These are phyloP conservation scores for Aspergillus sp. DNA, from an alignment of 2,329 filamentous ascomycete species.

Conservation along the genomic window DNA sequence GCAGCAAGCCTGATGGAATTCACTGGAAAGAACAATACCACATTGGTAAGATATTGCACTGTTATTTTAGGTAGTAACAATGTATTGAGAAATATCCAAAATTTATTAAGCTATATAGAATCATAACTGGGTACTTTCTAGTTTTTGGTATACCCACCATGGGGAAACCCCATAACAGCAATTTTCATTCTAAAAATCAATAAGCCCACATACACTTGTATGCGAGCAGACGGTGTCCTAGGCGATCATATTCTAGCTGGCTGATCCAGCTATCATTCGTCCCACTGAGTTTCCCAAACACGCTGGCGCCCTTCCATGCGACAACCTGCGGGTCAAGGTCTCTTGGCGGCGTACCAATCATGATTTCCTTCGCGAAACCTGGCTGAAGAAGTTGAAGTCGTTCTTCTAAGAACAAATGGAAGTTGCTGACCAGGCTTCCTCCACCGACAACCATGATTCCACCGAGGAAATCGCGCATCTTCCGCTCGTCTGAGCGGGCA, in stretches of 20 bases:
- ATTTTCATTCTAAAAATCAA: slow-evolving; percentile 29
- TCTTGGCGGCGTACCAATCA: slow-evolving; percentile 70
- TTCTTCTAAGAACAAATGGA: slow-evolving; percentile 81
- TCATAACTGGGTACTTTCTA: slow-evolving; percentile 10
- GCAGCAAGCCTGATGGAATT: too few species aligned
- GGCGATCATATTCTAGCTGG: slow-evolving; percentile 79
- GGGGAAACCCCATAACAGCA: slow-evolving; percentile 5
- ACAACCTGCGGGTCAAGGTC: slow-evolving; percentile 98
- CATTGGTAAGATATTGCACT: not conserved
- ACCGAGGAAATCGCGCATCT: slow-evolving; percentile 83
- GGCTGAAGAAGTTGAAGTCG: slow-evolving; percentile 67
- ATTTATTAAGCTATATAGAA: slow-evolving; percentile 11
- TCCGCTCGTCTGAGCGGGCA: slow-evolving; percentile 85
- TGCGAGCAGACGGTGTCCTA: slow-evolving; percentile 78
- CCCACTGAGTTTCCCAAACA: slow-evolving; percentile 81
- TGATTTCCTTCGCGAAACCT: slow-evolving; percentile 64
- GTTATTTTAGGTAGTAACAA: not conserved
- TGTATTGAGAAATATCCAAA: slow-evolving; percentile 3
- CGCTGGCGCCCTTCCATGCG: slow-evolving; percentile 94
- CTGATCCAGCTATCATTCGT: slow-evolving; percentile 97
- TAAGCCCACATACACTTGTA: slow-evolving; percentile 73
- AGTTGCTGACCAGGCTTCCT: slow-evolving; percentile 75
- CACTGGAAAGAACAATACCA: not conserved
- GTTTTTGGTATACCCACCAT: slow-evolving; percentile 12
- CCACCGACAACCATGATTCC: slow-evolving; percentile 90